phyloP scores from a whole-genome alignment of 2,329 filamentous ascomycete genomes.

The Alternaria tenuissima region DNA sequence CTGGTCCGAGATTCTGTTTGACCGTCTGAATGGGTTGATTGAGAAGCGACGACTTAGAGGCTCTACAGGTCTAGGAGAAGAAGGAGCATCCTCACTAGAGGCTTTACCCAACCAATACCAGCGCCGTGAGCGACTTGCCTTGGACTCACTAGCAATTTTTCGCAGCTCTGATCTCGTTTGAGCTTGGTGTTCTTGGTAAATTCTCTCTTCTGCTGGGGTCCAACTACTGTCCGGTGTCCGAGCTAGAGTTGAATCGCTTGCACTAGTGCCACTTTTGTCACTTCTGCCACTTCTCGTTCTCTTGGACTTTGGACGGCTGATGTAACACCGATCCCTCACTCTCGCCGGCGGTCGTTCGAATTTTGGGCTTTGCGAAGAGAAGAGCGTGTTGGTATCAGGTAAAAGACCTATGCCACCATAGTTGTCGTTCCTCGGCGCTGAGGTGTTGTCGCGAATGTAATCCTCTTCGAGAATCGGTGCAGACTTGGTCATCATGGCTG shows the following conservation, averaged over 20 bases:
- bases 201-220: conserved; percentile 11
- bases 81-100: conserved; percentile 22
- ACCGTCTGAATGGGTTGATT: conserved; percentile 30
- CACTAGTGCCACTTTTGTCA: conserved; percentile 8
- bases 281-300: conserved; percentile 18
- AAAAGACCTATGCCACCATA: conserved; percentile 13
- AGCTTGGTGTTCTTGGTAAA: conserved; percentile 16
- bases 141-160: conserved; percentile 24
- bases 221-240: conserved; percentile 17
- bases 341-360: conserved; percentile 18
- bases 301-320: conserved; percentile 15
- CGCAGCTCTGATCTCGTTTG: conserved; percentile 23
- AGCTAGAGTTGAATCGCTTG: conserved; percentile 22
- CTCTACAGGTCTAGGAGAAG: conserved; percentile 8
- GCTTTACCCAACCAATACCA: conserved; percentile 31
- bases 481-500: conserved; percentile 12
- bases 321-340: conserved; percentile 23
- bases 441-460: conserved; percentile 3
- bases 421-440: not conserved
- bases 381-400: conserved; percentile 17
- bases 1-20: conserved; percentile 22
- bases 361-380: conserved; percentile 12
- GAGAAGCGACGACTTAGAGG: conserved; percentile 16
- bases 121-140: conserved; percentile 20
- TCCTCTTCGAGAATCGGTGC: conserved; percentile 25